phyloP scores from a whole-genome alignment of 2,329 filamentous ascomycete genomes.

The Alternaria angustiovoidea region DNA sequence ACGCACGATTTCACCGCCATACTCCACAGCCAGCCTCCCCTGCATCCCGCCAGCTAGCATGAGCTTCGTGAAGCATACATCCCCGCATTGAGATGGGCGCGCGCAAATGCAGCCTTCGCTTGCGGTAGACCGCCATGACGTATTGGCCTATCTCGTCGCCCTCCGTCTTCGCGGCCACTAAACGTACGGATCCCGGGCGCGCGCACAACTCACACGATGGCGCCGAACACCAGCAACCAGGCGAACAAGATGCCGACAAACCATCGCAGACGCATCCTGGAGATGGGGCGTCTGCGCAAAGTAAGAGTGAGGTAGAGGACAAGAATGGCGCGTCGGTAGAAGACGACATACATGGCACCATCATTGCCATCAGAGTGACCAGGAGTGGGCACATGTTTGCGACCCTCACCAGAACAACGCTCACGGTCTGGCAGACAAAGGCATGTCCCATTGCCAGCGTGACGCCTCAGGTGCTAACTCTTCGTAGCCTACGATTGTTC shows the following conservation, averaged over 20 bases:
- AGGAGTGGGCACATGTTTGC: conserved; percentile 85
- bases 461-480: conserved; percentile 28
- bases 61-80: conserved; percentile 29
- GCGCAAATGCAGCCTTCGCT: conserved; percentile 49
- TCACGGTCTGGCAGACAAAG: conserved; percentile 98
- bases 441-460: conserved; percentile 59
- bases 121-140: conserved; percentile 65
- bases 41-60: conserved; percentile 35
- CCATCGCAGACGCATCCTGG: conserved; percentile 17
- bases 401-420: conserved; percentile 81
- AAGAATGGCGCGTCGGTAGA: conserved; percentile 30
- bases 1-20: conserved; percentile 20
- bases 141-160: conserved; percentile 92
- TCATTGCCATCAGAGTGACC: conserved; percentile 79
- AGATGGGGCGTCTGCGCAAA: conserved; percentile 17
- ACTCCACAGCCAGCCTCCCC: conserved; percentile 36
- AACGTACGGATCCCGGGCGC: conserved; percentile 64
- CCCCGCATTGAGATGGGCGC: conserved; percentile 44
- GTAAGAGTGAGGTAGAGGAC: conserved; percentile 21
- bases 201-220: conserved; percentile 70
- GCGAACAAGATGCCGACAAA: conserved; percentile 30
- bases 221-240: conserved; percentile 34
- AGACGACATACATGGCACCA: conserved; percentile 64
- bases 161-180: conserved; percentile 81
- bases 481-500: conserved; percentile 80